A percentile compares a stretch with the other conserved stretches of the same genome.
phyloP scores from a whole-genome alignment of 2,329 filamentous ascomycete genomes.

The Scortechinia acanthostroma region DNA sequence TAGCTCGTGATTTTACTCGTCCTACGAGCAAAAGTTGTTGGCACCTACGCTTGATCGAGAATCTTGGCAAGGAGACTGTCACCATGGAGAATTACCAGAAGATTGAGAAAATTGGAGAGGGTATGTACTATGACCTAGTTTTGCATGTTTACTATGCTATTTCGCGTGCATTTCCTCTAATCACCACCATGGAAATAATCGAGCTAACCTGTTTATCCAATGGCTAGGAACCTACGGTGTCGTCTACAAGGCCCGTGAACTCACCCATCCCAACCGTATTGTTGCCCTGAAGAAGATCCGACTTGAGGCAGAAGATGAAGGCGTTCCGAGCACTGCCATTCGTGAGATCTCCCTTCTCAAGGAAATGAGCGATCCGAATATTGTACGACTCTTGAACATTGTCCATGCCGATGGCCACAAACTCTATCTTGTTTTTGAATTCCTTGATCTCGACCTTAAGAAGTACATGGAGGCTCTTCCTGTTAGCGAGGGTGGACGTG shows the following conservation, averaged over 20 bases:
- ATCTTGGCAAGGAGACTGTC: too few species aligned
- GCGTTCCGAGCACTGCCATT: conserved; percentile 85
- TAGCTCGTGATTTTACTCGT: too few species aligned
- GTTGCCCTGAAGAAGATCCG: conserved; percentile 93
- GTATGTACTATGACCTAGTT: conserved; percentile 26
- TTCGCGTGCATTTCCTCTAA: too few species aligned
- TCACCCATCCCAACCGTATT: conserved; percentile 74
- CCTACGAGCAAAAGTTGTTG: too few species aligned
- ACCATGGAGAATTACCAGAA: conserved; percentile 69
- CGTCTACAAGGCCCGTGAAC: conserved; percentile 87
- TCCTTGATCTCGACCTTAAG: conserved; percentile 84
- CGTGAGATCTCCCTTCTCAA: conserved; percentile 90
- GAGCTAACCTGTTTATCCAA: conserved; percentile 6
- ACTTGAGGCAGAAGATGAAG: conserved; percentile 89
- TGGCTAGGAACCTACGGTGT: conserved; percentile 89
- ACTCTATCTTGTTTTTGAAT: conserved; percentile 88
- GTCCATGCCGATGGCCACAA: conserved; percentile 93
- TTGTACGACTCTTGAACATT: conserved; percentile 82
- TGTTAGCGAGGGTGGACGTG: conserved; percentile 75
- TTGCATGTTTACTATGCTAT: too few species aligned
- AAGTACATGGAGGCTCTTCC: conserved; percentile 93
- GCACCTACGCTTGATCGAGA: too few species aligned
- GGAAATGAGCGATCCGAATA: conserved; percentile 88
- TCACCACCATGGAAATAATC: too few species aligned
- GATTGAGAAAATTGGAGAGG: conserved; percentile 69